Evolutionary conservation across 2,329 filamentous ascomycete species (phyloP).

Genomic region (Orbilia javanica): DNA sequence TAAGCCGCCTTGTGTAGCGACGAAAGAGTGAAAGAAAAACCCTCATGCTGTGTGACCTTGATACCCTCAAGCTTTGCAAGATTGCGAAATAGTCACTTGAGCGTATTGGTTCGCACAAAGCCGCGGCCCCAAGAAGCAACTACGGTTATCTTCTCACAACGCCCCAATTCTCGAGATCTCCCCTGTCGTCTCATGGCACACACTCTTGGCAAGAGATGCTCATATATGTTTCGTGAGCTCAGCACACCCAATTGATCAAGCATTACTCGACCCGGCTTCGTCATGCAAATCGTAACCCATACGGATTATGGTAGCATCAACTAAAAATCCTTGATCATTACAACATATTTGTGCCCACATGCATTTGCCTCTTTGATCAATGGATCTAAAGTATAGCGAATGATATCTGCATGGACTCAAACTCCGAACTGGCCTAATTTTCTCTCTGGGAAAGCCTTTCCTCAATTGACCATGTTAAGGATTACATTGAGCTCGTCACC

Average conservation of each 20-base stretch:
- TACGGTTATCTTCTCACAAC: background rate
- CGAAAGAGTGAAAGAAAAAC: constrained; percentile 1
- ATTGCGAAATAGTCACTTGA: constrained; percentile 19
- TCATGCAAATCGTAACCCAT: constrained; percentile 14
- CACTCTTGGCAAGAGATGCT: constrained; percentile 4
- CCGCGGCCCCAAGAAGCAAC: background rate
- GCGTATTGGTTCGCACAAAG: constrained; percentile 3
- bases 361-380: background rate
- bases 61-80: constrained; percentile 14
- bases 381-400: background rate
- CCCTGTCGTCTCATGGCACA: constrained; percentile 4
- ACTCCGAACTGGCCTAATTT: background rate
- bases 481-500: background rate
- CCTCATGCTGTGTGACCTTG: constrained; percentile 25
- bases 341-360: background rate
- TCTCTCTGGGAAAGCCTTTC: constrained; percentile 35
- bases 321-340: background rate
- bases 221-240: constrained; percentile 15
- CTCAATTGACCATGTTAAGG: constrained; percentile 2
- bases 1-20: constrained; percentile 1
- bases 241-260: background rate
- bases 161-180: background rate
- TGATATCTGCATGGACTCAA: background rate
- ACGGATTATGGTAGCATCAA: background rate
- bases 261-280: background rate